Evolutionary conservation across 2,329 filamentous ascomycete genomes (phyloP).

Genomic region (Talaromyces verruculosus): DNA sequence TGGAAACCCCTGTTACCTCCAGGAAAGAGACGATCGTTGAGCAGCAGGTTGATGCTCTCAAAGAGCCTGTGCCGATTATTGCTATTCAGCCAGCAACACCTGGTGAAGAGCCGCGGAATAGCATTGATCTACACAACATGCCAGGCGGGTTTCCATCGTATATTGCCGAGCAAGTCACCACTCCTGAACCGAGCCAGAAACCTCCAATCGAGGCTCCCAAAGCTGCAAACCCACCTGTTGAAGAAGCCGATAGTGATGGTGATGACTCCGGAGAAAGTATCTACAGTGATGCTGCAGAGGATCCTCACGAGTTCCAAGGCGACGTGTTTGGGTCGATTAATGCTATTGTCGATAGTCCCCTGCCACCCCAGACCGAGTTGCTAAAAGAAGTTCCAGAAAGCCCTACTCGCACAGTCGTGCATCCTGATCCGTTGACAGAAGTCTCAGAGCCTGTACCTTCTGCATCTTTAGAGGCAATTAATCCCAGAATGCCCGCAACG

Average conservation of each 20-base stretch:
- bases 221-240: neutral
- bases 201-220: conserved; percentile 5
- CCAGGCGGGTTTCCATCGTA: conserved; percentile 62
- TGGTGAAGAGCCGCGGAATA: conserved; percentile 37
- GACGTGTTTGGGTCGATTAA: conserved; percentile 53
- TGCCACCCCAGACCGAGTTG: conserved; percentile 13
- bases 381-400: conserved; percentile 23
- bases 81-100: conserved; percentile 51
- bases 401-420: conserved; percentile 17
- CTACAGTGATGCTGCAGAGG: conserved; percentile 49
- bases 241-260: conserved; percentile 23
- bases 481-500: conserved; percentile 9
- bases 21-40: neutral
- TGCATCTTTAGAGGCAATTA: conserved; percentile 11
- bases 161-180: conserved; percentile 28
- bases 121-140: conserved; percentile 28
- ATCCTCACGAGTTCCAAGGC: conserved; percentile 37
- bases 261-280: conserved; percentile 47
- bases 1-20: neutral
- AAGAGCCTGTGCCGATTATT: conserved; percentile 43
- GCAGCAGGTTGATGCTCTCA: conserved; percentile 4
- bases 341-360: conserved; percentile 47
- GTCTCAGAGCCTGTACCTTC: conserved; percentile 6
- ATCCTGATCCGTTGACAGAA: conserved; percentile 4
- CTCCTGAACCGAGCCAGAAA: conserved; percentile 14